These are phyloP conservation scores for Podaxis sp. DNA, from an alignment of 768 basidiomycete species.

Conservation along the genomic window DNA sequence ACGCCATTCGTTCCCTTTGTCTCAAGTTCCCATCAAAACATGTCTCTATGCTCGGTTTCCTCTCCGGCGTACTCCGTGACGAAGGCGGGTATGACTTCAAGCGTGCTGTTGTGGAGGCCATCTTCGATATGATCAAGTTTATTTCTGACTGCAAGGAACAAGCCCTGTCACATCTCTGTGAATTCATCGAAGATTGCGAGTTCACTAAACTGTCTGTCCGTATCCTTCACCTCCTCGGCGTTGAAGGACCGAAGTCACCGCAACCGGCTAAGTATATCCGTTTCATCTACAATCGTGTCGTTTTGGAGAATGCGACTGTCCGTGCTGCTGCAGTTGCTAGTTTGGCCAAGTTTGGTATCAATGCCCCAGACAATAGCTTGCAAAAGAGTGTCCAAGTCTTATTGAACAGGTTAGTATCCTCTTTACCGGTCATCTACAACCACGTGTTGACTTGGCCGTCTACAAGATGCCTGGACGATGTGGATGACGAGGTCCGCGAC, in stretches of 20 bases:
- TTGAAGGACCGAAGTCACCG: slow-evolving; percentile 95
- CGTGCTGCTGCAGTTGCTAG: slow-evolving; percentile 94
- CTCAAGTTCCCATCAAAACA: slow-evolving; percentile 99
- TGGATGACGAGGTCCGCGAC: slow-evolving; percentile 98
- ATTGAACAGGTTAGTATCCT: slow-evolving; percentile 62
- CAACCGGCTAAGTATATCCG: slow-evolving; percentile 98
- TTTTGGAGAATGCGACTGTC: slow-evolving; percentile 96
- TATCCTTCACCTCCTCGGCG: slow-evolving; percentile 90
- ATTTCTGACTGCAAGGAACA: slow-evolving; percentile 96
- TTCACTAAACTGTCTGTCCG: slow-evolving; percentile 99
- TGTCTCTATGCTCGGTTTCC: slow-evolving; percentile 94
- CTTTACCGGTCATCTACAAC: neutral
- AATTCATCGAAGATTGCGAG: slow-evolving; percentile 99
- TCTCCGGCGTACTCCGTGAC: slow-evolving; percentile 94
- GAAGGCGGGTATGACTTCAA: slow-evolving; percentile 99
- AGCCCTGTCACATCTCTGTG: slow-evolving; percentile 95
- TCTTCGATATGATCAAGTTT: slow-evolving; percentile 99
- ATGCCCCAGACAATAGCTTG: slow-evolving; percentile 72
- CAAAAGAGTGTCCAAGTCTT: slow-evolving; percentile 87
- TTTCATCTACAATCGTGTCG: slow-evolving; percentile 99
- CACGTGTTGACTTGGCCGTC: slow-evolving; percentile 10
- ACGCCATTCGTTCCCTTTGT: slow-evolving; percentile 96
- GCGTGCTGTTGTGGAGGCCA: slow-evolving; percentile 97
- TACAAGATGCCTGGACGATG: slow-evolving; percentile 89
- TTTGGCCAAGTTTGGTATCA: slow-evolving; percentile 95